Evolutionary conservation across 2,329 filamentous ascomycete species (phyloP).

Genomic region (Myriangium duriaei): DNA sequence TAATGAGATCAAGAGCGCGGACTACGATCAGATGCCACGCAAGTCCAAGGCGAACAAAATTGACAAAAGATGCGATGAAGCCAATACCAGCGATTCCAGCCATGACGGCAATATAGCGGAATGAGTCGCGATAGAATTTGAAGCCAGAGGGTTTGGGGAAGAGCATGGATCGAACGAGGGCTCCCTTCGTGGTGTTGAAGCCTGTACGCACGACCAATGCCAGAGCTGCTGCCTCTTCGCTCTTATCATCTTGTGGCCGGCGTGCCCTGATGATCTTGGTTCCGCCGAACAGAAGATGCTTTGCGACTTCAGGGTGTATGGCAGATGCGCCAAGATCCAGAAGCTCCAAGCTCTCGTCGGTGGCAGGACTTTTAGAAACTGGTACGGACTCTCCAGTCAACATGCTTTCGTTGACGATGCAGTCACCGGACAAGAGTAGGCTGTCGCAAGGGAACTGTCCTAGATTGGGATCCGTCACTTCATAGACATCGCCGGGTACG

Average conservation of each 20-base stretch:
- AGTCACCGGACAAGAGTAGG: constrained; percentile 80
- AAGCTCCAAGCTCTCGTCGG: constrained; percentile 60
- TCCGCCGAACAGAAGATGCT: constrained; percentile 85
- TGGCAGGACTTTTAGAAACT: constrained; percentile 80
- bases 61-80: constrained; percentile 82
- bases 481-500: constrained; percentile 91
- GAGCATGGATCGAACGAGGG: constrained; percentile 90
- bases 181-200: constrained; percentile 95
- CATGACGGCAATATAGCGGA: constrained; percentile 97
- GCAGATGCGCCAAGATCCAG: constrained; percentile 72
- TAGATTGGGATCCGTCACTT: constrained; percentile 85
- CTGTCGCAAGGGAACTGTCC: constrained; percentile 86
- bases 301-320: constrained; percentile 69
- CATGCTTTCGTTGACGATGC: constrained; percentile 99
- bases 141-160: constrained; percentile 97
- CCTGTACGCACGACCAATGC: constrained; percentile 89
- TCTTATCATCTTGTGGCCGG: constrained; percentile 71
- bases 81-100: constrained; percentile 71
- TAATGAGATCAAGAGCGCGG: constrained; percentile 86
- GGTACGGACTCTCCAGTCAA: constrained; percentile 93
- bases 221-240: constrained; percentile 79
- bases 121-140: constrained; percentile 96
- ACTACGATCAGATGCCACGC: constrained; percentile 86
- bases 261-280: constrained; percentile 90
- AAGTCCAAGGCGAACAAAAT: constrained; percentile 75